Evolutionary conservation across 768 basidiomycete species (phyloP).

Genomic region (Atractiella rhizophila): DNA sequence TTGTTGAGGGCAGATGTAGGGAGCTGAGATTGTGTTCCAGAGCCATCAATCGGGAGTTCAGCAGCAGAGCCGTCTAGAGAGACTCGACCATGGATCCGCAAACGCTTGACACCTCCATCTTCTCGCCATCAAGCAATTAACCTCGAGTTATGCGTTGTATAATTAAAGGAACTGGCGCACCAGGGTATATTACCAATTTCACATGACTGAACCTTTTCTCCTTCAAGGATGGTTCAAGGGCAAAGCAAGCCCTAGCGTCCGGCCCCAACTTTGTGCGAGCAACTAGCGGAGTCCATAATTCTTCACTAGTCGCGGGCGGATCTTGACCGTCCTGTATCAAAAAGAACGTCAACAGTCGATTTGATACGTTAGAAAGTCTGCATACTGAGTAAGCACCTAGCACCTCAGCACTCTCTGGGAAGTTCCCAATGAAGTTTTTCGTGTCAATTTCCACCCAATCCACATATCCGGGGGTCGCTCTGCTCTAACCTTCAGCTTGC

Average conservation of each 20-base stretch:
- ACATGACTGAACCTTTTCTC: constrained; percentile 50
- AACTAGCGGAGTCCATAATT: constrained; percentile 55
- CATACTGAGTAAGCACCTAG: constrained; percentile 29
- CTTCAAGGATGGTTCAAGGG: constrained; percentile 37
- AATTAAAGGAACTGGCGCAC: constrained; percentile 17
- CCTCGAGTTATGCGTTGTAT: no score
- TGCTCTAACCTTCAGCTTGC: no score
- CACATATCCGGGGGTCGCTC: constrained; percentile 49
- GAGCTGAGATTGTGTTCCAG: no score
- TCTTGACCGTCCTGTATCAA: constrained; percentile 13
- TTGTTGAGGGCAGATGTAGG: no score
- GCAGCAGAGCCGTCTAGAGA: neutral
- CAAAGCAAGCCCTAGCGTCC: constrained; percentile 69
- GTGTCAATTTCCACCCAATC: constrained; percentile 69
- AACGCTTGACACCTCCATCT: constrained; percentile 82
- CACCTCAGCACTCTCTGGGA: constrained; percentile 63
- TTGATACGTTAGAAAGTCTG: neutral
- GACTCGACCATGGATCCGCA: constrained; percentile 46
- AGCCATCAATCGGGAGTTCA: constrained; percentile 2
- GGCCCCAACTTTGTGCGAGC: constrained; percentile 59
- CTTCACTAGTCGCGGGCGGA: constrained; percentile 23
- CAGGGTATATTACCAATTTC: constrained; percentile 61
- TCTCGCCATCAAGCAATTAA: no score
- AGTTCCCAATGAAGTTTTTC: constrained; percentile 84
- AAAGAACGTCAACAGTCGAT: neutral